phyloP scores from a whole-genome alignment of 495 filamentous ascomycete species.

The Trichoderma erinaceum region DNA sequence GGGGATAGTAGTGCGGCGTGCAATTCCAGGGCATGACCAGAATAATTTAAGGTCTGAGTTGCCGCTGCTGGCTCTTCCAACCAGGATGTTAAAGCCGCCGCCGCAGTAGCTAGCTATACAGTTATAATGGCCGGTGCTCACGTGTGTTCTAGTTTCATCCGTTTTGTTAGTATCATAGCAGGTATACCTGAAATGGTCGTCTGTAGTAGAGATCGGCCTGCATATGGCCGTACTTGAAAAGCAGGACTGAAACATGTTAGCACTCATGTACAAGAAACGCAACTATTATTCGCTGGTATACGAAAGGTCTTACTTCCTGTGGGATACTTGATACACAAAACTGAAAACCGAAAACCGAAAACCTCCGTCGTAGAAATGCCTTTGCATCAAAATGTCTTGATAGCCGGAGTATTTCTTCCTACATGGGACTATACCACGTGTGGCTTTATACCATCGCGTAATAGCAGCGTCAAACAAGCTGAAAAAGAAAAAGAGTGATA shows the following conservation, averaged over 20 bases:
- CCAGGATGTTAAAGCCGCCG: no score
- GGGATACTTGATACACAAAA: background rate
- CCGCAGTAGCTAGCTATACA: background rate
- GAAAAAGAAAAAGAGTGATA: background rate
- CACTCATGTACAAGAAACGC: background rate
- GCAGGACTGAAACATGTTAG: background rate
- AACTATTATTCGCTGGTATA: background rate
- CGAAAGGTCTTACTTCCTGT: conserved; percentile 2
- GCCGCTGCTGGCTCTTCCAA: no score
- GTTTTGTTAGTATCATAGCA: background rate
- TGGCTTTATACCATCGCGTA: no score
- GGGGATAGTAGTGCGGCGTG: no score
- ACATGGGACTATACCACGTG: background rate
- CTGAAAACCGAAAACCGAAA: background rate
- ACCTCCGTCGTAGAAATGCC: background rate
- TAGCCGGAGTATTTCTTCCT: background rate
- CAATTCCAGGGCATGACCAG: no score
- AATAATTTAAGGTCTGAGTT: no score
- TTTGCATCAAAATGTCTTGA: background rate
- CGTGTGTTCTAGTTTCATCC: background rate
- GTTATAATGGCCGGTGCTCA: no score
- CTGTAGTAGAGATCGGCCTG: background rate
- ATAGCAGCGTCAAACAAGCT: background rate
- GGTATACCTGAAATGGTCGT: background rate
- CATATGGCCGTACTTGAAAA: background rate